A percentile compares a stretch with the other conserved stretches of the same genome.
phyloP scores from a whole-genome alignment of 805 yeast species.

The Lipomyces japonicus region DNA sequence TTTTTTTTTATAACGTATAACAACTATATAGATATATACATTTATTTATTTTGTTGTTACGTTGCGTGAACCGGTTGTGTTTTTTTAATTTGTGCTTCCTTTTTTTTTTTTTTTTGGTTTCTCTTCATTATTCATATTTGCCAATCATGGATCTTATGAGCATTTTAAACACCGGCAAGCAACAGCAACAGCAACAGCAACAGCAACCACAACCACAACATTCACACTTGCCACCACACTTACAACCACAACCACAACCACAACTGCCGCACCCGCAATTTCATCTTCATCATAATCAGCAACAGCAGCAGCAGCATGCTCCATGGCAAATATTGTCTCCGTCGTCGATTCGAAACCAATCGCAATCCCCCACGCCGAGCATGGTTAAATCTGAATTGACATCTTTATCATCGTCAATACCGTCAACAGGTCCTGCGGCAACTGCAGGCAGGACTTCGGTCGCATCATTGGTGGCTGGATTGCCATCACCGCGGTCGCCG shows the following conservation, averaged over 20 bases:
- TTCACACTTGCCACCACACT: too few species aligned
- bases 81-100: neutral
- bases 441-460: constrained; percentile 25
- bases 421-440: too few species aligned
- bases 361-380: constrained; percentile 29
- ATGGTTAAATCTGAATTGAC: constrained; percentile 26
- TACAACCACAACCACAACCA: neutral
- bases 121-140: neutral
- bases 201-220: constrained; percentile 16
- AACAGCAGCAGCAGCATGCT: constrained; percentile 11
- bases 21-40: neutral
- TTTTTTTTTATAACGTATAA: neutral
- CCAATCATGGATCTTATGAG: constrained; percentile 19
- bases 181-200: constrained; percentile 15
- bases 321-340: constrained; percentile 17
- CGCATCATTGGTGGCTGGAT: constrained; percentile 26
- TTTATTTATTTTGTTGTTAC: neutral
- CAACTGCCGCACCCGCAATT: neutral
- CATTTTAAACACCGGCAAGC: constrained; percentile 24
- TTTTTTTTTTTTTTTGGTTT: constrained; percentile 2
- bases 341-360: constrained; percentile 22
- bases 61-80: neutral
- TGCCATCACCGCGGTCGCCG: constrained; percentile 24
- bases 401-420: too few species aligned
- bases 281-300: neutral